Evolutionary conservation across 371 early-diverging fungal genomes (phyloP).

Genomic region (Syncephalastrum sp.): DNA sequence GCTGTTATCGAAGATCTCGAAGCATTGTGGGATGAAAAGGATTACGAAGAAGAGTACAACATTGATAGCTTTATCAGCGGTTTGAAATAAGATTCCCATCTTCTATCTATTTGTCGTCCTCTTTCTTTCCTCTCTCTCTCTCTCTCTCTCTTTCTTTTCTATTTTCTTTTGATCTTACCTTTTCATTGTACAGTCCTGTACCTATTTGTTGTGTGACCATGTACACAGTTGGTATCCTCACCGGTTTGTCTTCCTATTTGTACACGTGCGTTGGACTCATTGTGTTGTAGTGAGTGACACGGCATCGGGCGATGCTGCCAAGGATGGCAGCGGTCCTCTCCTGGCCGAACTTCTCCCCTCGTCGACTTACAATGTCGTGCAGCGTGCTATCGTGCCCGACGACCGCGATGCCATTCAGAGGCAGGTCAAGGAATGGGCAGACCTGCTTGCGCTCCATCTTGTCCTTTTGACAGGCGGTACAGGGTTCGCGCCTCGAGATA

Average conservation of each 20-base stretch:
- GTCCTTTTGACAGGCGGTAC: constrained; percentile 94
- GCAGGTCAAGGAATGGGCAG: constrained; percentile 52
- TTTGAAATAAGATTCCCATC: constrained; percentile 43
- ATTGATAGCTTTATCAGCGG: constrained; percentile 79
- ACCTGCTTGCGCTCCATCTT: constrained; percentile 51
- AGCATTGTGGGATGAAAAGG: constrained; percentile 90
- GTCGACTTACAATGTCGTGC: constrained; percentile 29
- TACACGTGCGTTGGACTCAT: not conserved
- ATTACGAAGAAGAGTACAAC: constrained; percentile 91
- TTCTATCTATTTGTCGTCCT: not conserved
- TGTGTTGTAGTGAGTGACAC: constrained; percentile 60
- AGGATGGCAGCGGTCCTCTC: constrained; percentile 68
- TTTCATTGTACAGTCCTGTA: too few species aligned
- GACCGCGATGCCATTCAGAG: constrained; percentile 49
- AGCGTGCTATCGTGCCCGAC: constrained; percentile 54
- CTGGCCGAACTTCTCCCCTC: constrained; percentile 35
- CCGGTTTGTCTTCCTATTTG: constrained; percentile 3
- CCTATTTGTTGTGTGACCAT: too few species aligned
- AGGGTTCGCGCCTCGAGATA: constrained; percentile 84
- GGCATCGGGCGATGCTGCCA: constrained; percentile 45
- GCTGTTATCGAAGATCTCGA: constrained; percentile 85
- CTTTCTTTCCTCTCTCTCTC: not conserved
- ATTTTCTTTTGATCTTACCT: not conserved
- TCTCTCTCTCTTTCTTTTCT: too few species aligned
- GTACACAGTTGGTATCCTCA: constrained; percentile 10